Evolutionary conservation across 495 filamentous ascomycete genomes (phyloP), one percentile per base, ranked within the genome.

Genomic region (Xylaria acuta): DNA sequence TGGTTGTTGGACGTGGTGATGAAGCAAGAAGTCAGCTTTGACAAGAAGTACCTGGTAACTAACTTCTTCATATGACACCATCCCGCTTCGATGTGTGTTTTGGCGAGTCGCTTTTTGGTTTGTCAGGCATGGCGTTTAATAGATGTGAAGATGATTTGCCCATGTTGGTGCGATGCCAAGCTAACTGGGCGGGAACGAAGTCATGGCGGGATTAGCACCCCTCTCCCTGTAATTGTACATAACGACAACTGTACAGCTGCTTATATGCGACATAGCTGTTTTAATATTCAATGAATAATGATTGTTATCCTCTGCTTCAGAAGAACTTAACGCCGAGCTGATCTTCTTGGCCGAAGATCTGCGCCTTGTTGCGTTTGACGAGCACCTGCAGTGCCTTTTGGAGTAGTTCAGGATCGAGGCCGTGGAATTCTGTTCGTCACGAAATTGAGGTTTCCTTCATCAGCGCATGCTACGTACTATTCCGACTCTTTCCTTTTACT

Each of bases 271-370:
- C 68, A 64, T 53, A 27, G 40, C 25, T 63, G 56, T 14, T 34
- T 63, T 63, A 70, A 51, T 70, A 38, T 12, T 53, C 22, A 51
- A 70, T 70, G 68, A 69, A 47, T 56, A 58, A 66, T 53, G 60
- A 65, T 36, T 38, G 30, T 36, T 53, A 34, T 53, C 14, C 32
- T 54, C 40, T 12, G 25, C 62, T 60, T 84, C 77, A 98, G 79
- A 98, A 98, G 84, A 99, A 98, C 83, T 99, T 99, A 71, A 98
- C 93, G 66, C 96, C 96, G 77, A 90, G 88, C 70, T 92, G 89
- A 74, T 95, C 95, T 73, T 95, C 94, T 56, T 86, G 82, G 25
- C 95, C 95, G 85, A 99, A 98, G 16, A 98, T 88, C 82, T 98
- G 94, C 30, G 96, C 95, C 82, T 92, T 97, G 72, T 94, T 94